Base-by-base conservation (phyloP, 2,329 filamentous ascomycete species). In the Fusarium keratoplasticum region DNA sequence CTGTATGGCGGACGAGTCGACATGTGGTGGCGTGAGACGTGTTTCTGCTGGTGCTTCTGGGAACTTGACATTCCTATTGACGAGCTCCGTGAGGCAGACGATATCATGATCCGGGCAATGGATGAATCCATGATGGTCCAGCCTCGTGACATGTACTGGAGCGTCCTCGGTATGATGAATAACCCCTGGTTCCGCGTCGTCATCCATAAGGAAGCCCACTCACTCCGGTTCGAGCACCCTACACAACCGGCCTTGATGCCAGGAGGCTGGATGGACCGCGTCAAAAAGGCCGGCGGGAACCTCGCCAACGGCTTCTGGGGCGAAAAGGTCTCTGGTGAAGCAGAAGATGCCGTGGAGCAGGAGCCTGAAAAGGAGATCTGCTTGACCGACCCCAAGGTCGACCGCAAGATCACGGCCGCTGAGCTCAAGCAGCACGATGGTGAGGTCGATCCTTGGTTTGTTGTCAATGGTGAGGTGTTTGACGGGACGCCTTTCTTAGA, bases 141-240 rank as follows among this genome's bases (percentile, higher is more conserved):
- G 80, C 95, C 95, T 6, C 89, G 94, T 70, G 95, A 98, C 78
- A 96, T 98, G 94, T 98, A 98, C 84, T 98, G 95, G 95, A 95
- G 91, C 69, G 95, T 97, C 3, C 85, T 98, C 42, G 95, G 95
- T 0, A 98, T 98, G 95, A 98, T 98, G 95, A 98, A 98, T 83
- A 98, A 98, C 77, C 94, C 94, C 0, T 98, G 95, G 95, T 98
- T 93, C 81, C 89, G 95, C 6, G 89, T 98, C 1, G 90, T 91
- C 2, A 93, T 98, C 64, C 89, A 90, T 61, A 91, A 91, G 65
- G 91, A 95, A 69, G 87, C 86, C 0, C 68, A 78, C 50, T 82
- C 80, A 9, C 83, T 98, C 47, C 87, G 90, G 7, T 98, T 98
- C 75, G 95, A 98, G 81, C 95, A 98, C 77, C 95, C 95, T 0